These are phyloP conservation scores for Juglanconis oblonga DNA, from an alignment of 2,329 filamentous ascomycete species.

Conservation along the genomic window DNA sequence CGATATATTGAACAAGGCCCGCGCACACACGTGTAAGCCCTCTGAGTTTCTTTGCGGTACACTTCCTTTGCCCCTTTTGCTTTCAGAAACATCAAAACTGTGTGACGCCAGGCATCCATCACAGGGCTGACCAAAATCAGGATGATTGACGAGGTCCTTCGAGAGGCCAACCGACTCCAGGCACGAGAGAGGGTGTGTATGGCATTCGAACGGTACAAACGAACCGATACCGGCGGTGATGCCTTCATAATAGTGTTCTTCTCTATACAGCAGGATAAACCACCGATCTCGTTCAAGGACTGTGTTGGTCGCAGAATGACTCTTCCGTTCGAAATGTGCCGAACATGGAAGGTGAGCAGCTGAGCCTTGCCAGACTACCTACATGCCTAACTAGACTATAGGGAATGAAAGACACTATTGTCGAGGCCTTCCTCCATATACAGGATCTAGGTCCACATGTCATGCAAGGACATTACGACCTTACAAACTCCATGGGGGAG, in stretches of 20 bases:
- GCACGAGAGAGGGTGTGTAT: constrained; percentile 7
- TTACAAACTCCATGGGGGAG: not conserved
- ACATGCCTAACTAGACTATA: not conserved
- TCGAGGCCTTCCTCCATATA: not conserved
- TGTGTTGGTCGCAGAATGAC: constrained; percentile 1
- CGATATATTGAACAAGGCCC: not conserved
- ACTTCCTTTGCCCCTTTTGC: not conserved
- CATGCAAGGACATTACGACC: constrained; percentile 5
- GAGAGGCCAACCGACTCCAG: constrained; percentile 6
- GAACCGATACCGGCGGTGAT: not conserved
- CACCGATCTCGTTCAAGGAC: constrained; percentile 6
- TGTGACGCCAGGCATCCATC: too few species aligned
- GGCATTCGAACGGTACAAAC: not conserved
- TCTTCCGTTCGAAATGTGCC: constrained; percentile 5
- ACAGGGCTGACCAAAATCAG: not conserved
- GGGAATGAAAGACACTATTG: not conserved
- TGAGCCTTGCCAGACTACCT: not conserved
- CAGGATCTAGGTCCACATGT: not conserved
- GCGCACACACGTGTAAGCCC: not conserved
- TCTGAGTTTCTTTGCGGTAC: not conserved
- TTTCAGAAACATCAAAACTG: not conserved
- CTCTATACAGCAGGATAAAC: constrained; percentile 7
- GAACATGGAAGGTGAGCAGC: constrained; percentile 2
- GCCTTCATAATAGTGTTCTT: constrained; percentile 8
- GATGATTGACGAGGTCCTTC: not conserved